Conservation (phyloP, 1,284 basidiomycete genomes). For the Trametes pubescens region DNA sequence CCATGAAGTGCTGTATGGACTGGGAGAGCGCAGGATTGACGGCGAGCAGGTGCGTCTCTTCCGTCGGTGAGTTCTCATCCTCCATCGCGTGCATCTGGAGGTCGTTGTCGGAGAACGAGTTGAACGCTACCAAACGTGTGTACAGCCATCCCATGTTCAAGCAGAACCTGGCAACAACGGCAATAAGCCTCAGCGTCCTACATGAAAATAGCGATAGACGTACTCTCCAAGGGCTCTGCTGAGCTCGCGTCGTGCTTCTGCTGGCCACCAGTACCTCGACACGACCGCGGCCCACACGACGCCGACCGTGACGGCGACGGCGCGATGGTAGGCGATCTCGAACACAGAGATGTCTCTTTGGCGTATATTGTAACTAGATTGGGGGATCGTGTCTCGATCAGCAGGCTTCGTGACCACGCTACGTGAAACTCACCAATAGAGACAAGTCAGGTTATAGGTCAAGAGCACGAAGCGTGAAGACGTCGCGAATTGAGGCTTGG, state of each 20-base stretch:
- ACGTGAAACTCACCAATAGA: conserved; percentile 71
- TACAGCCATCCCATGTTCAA: conserved; percentile 87
- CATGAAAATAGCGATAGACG: conserved; percentile 40
- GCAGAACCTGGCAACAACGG: conserved; percentile 64
- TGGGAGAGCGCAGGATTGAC: conserved; percentile 56
- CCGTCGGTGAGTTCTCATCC: conserved; percentile 44
- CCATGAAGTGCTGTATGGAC: conserved; percentile 88
- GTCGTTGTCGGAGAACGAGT: conserved; percentile 58
- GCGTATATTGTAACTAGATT: conserved; percentile 81
- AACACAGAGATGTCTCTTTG: conserved; percentile 74
- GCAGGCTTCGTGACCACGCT: neutral
- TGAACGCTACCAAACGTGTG: conserved; percentile 79
- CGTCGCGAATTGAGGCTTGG: conserved; percentile 80
- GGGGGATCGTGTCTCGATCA: neutral
- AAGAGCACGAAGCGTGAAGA: conserved; percentile 89
- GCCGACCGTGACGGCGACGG: conserved; percentile 84
- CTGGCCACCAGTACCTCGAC: conserved; percentile 94
- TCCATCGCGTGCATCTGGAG: conserved; percentile 27
- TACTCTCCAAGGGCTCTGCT: conserved; percentile 88
- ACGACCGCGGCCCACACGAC: conserved; percentile 91
- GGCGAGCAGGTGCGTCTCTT: conserved; percentile 48
- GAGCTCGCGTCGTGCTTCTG: conserved; percentile 90
- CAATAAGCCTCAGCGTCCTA: neutral
- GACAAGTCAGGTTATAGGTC: conserved; percentile 91
- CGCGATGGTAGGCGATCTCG: conserved; percentile 80